Evolutionary conservation across 139 green algal genomes (phyloP).

Genomic region (Chlamydomonas eustigma): DNA sequence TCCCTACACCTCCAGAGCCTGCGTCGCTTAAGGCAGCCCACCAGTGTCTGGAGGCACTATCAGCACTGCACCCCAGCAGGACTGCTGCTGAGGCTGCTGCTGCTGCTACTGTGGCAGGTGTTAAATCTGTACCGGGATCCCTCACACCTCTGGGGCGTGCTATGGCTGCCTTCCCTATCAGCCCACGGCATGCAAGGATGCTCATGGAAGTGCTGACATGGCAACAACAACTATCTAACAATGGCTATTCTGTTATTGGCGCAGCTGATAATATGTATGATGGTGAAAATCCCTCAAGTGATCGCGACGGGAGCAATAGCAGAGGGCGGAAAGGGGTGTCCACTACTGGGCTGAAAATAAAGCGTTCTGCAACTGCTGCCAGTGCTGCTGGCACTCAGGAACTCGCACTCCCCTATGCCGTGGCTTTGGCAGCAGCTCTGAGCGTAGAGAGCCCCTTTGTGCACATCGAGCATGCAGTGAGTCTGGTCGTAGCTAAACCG

Average conservation of each 20-base stretch:
- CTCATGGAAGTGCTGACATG: constrained; percentile 67
- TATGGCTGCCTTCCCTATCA: constrained; percentile 86
- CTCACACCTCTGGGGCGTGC: constrained; percentile 68
- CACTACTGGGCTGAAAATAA: no score
- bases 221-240: constrained; percentile 5
- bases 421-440: constrained; percentile 80
- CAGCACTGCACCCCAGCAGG: constrained; percentile 42
- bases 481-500: no score
- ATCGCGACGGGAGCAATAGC: no score
- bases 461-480: constrained; percentile 39
- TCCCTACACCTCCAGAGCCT: constrained; percentile 76
- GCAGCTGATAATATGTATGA: no score
- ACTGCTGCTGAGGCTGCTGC: not conserved
- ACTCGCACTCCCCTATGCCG: constrained; percentile 60
- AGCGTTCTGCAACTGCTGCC: constrained; percentile 1
- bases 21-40: constrained; percentile 55
- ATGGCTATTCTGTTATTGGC: not conserved
- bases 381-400: not conserved
- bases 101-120: constrained; percentile 9
- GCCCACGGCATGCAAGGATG: constrained; percentile 84
- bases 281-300: no score
- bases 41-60: constrained; percentile 60
- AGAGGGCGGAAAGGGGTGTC: no score
- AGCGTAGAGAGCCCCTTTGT: constrained; percentile 84
- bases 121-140: constrained; percentile 10